phyloP scores from a whole-genome alignment of 2,329 filamentous ascomycete species.

The Scedosporium apiospermum region DNA sequence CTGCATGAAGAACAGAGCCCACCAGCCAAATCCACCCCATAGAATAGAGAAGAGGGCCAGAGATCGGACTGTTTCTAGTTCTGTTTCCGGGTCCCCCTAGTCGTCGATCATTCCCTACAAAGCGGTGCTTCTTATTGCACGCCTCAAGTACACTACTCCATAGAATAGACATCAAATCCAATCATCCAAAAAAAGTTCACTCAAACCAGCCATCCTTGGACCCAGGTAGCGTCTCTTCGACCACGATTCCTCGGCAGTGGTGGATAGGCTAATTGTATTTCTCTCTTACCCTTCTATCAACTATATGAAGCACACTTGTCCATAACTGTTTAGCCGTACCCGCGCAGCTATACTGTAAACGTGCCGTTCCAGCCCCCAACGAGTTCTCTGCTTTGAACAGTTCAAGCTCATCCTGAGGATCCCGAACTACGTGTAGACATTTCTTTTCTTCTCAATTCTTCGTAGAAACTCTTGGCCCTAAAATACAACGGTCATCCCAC shows the following conservation, averaged over 20 bases:
- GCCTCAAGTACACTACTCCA: too few relatives aligned
- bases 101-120: not conserved
- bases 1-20: not conserved
- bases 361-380: not conserved
- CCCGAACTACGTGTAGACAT: not conserved
- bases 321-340: not conserved
- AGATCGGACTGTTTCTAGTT: slow-evolving; percentile 1
- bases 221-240: too few relatives aligned
- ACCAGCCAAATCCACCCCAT: not conserved
- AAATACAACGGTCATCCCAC: not conserved
- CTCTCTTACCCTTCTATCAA: not conserved
- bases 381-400: not conserved
- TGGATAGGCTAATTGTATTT: not conserved
- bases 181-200: too few relatives aligned
- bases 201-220: too few relatives aligned
- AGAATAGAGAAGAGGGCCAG: not conserved
- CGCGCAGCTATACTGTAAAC: not conserved
- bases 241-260: not conserved
- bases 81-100: not conserved
- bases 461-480: not conserved
- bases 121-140: too few relatives aligned
- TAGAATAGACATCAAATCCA: too few relatives aligned
- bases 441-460: not conserved
- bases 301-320: not conserved
- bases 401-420: not conserved